phyloP scores from a whole-genome alignment of 768 basidiomycete species.

The Gyrodon lividus region DNA sequence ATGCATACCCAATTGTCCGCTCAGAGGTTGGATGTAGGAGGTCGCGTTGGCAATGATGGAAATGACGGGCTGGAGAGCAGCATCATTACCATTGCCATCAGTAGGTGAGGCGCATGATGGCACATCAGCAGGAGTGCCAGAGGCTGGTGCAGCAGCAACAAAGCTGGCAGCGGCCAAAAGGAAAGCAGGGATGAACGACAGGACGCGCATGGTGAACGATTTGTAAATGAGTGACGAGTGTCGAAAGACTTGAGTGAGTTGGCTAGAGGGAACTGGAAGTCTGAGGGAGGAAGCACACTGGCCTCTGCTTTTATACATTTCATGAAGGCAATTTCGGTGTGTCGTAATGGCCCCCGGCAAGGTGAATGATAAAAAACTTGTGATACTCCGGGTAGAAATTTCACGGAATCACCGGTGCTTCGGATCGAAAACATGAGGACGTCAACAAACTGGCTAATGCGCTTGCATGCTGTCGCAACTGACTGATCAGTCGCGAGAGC shows the following conservation, averaged over 20 bases:
- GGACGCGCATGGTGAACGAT: conserved; percentile 15
- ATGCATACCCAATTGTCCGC: conserved; percentile 7
- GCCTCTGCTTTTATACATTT: conserved; percentile 15
- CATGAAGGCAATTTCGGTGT: neutral
- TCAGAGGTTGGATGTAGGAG: conserved; percentile 1
- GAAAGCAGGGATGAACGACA: conserved; percentile 16
- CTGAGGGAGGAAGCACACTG: neutral
- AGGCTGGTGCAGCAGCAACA: conserved; percentile 5
- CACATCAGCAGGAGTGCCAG: neutral
- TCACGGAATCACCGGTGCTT: neutral
- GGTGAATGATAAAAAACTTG: conserved; percentile 1
- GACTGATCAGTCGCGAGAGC: neutral
- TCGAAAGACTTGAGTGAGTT: conserved; percentile 6
- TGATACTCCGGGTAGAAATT: too few relatives aligned
- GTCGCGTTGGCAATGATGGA: conserved; percentile 14
- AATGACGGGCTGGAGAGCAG: conserved; percentile 12
- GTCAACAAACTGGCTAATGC: neutral
- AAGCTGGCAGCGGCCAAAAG: conserved; percentile 6
- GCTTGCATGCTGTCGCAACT: too few relatives aligned
- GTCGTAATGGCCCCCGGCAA: conserved; percentile 1
- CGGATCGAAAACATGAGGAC: neutral
- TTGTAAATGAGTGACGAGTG: conserved; percentile 11
- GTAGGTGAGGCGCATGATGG: conserved; percentile 1
- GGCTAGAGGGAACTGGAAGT: neutral
- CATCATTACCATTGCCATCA: conserved; percentile 5